These are phyloP conservation scores for Litchi chinensis DNA, from an alignment of 345 rosid species.

Conservation along the genomic window DNA sequence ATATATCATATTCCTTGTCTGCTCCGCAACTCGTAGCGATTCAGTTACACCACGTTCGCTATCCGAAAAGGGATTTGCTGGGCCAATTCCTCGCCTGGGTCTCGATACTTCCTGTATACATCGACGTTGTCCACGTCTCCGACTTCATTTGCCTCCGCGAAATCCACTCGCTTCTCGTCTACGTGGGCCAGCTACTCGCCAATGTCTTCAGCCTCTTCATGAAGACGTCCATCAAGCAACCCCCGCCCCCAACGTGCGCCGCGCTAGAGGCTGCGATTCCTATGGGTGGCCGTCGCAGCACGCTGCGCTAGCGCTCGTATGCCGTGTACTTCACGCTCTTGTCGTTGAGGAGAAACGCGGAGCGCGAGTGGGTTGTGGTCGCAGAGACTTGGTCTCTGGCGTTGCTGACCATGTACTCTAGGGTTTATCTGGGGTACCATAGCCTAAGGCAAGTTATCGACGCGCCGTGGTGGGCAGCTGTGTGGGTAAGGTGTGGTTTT, in stretches of 20 bases:
- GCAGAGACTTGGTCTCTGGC: not conserved
- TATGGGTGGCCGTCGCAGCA: conserved; percentile 7
- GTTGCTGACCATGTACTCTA: not conserved
- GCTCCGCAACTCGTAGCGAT: not conserved
- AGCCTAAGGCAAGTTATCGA: not conserved
- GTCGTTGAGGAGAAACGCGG: not conserved
- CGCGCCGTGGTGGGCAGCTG: not conserved
- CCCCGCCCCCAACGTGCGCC: not conserved
- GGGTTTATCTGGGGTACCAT: not conserved
- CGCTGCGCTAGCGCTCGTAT: not conserved
- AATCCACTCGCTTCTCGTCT: not conserved
- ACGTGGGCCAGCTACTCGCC: not conserved
- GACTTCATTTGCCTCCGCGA: not conserved
- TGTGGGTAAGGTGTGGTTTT: not conserved
- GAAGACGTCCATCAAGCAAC: not conserved
- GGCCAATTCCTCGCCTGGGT: not conserved
- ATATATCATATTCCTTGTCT: not conserved
- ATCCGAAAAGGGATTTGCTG: not conserved
- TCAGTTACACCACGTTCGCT: not conserved
- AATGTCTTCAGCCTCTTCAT: not conserved
- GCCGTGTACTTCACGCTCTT: not conserved
- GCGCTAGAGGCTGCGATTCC: not conserved
- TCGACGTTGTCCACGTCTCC: not conserved
- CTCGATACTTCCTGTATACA: not conserved
- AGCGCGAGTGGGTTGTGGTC: not conserved